Evolutionary conservation across 805 yeast genomes (phyloP).

Genomic region (Myxozyma mucilagina): DNA sequence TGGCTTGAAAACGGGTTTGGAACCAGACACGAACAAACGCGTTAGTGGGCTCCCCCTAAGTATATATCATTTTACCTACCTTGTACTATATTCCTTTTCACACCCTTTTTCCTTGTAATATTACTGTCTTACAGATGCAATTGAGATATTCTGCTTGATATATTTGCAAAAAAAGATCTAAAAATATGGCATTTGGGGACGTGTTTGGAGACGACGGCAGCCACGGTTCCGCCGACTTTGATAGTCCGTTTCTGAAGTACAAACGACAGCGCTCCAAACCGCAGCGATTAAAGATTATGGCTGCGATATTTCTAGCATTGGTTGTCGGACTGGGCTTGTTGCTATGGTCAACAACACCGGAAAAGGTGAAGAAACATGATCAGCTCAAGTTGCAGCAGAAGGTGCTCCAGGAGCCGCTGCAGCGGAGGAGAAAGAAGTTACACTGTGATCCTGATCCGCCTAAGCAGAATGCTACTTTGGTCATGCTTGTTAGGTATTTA

Average conservation of each 20-base stretch:
- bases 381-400: slow-evolving; percentile 22
- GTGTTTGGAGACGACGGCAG: slow-evolving; percentile 8
- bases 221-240: slow-evolving; percentile 12
- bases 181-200: slow-evolving; percentile 13
- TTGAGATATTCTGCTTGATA: not conserved
- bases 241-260: slow-evolving; percentile 31
- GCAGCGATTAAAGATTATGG: slow-evolving; percentile 16
- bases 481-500: slow-evolving; percentile 54
- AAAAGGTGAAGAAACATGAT: slow-evolving; percentile 19
- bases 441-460: slow-evolving; percentile 32
- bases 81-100: not conserved
- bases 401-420: slow-evolving; percentile 23
- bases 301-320: slow-evolving; percentile 3
- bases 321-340: slow-evolving; percentile 20
- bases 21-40: no score
- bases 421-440: slow-evolving; percentile 24
- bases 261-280: slow-evolving; percentile 29
- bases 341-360: slow-evolving; percentile 24
- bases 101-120: not conserved
- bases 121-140: not conserved
- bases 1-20: no score
- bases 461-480: slow-evolving; percentile 57
- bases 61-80: no score
- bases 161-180: not conserved
- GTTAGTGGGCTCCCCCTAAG: no score